Evolutionary conservation across 768 basidiomycete genomes (phyloP), one percentile per base, ranked within the genome.

Genomic region (Coprinellus micaceus): DNA sequence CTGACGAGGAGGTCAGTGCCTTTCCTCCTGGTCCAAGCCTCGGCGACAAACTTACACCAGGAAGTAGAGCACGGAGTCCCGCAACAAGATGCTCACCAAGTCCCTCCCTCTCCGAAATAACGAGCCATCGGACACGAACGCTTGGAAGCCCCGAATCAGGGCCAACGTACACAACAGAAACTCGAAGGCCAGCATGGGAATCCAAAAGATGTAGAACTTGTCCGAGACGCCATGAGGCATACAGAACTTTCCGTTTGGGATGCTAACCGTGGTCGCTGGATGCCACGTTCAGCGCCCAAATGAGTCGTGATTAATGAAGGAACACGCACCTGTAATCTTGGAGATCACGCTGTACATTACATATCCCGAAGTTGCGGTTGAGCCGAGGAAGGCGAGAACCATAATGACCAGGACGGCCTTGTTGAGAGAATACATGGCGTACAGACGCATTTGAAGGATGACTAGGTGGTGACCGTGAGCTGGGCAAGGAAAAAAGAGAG

Each of bases 371-470:
- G 73, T 63, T 1, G 73, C 64, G 3, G 74, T 66, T 15, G 76
- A 69, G 9, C 65, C 48, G 11, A 81, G 52, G 60, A 80, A 84
- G 13, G 68, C 68, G 19, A 62, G 50, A 4, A 70, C 65, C 78
- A 82, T 82, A 19, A 80, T 53, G 3, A 66, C 66, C 3, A 86
- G 73, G 17, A 85, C 64, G 52, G 69, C 76, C 61, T 78, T 81
- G 67, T 82, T 74, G 22, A 81, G 63, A 48, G 76, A 77, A 64
- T 83, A 85, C 58, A 86, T 68, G 1, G 83, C 84, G 65, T 83
- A 84, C n/a, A 86, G 65, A 26, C 84, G 80, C 68, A 83, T 78
- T 68, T 83, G 83, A 15, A 85, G 72, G 58, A 84, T 83, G 39
- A 79, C 83, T 84, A 41, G 10, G 7, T 17, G 26, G 39, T 1